Base-by-base conservation (phyloP, 140 eudicot genomes). In the Anethum foeniculum region DNA sequence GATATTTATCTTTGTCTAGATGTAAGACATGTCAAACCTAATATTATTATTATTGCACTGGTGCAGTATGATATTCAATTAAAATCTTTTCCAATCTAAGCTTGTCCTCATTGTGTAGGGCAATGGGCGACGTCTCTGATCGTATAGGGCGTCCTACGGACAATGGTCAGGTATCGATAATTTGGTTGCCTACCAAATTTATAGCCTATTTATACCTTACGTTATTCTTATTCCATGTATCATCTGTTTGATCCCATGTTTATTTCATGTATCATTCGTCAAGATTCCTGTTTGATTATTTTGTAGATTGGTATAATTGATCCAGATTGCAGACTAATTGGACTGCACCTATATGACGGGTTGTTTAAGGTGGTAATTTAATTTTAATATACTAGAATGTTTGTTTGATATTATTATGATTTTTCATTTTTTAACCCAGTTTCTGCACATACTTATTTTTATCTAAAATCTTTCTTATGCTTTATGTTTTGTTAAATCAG, bases 101-200 rank as follows among this genome's bases (percentile, higher is more conserved):
- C 64, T 10, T 67, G 77, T 79, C 54, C 77, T 13, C 18, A 3
- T 80, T 23, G 34, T 80, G 75, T 85, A 95, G 99, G 84, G 96
- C 97, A 23, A 92, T 90, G 91, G 97, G 99, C 38, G 97, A 92
- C 84, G 97, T 95, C 60, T 95, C 99, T 5, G 99, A 95, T 87
- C 93, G 99, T 82, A 89, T 92, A 76, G 99, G 99, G 43, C 93
- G 99, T 43, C 97, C 97, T 27, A 95, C 99, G 11, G 97, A 92
- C 85, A 92, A 91, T 82, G 99, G 99, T 27, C 97, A 95, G 99
- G 99, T 95, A 82, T 28, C 5, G 41, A 72, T 79, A 16, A 19
- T 15, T 25, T 82, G 28, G n/a, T 77, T 75, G 11, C 47, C 74
- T 41, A 27, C 38, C 41, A 44, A 77, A 1, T 44, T 44, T 74